Conservation (phyloP, 1,284 basidiomycete species). For the Trichosporon coremiiforme region DNA sequence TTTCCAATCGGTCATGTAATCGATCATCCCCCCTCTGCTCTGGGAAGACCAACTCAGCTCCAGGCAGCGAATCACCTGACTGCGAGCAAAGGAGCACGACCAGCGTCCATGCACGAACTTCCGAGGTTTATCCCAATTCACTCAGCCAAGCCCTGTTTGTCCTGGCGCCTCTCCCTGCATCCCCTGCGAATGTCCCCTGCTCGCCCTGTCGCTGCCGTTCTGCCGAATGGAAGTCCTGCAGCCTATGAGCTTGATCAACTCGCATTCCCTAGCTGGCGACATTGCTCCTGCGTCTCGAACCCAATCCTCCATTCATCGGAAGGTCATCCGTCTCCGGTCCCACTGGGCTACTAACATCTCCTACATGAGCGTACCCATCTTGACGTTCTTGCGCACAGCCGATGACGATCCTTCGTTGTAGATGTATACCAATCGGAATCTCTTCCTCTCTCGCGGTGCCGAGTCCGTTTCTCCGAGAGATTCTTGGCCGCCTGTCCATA, state of each 20-base stretch:
- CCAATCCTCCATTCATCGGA: background rate
- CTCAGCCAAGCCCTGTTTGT: background rate
- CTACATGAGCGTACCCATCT: slow-evolving; percentile 63
- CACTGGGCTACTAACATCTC: too few species aligned
- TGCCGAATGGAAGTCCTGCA: background rate
- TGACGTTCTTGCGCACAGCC: slow-evolving; percentile 79
- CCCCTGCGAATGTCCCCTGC: background rate
- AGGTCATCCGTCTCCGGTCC: too few species aligned
- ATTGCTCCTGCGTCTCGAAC: background rate
- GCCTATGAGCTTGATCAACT: background rate
- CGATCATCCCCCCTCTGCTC: background rate
- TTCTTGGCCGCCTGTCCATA: slow-evolving; percentile 26
- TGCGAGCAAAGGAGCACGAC: background rate
- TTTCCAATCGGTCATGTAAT: background rate
- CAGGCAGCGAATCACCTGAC: background rate
- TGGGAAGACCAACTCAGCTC: too few species aligned
- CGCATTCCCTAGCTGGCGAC: background rate
- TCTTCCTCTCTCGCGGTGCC: slow-evolving; percentile 45
- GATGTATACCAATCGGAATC: slow-evolving; percentile 74
- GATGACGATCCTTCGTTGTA: slow-evolving; percentile 93
- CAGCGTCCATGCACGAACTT: background rate
- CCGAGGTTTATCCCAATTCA: background rate
- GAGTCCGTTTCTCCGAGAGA: background rate
- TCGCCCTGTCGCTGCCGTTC: too few species aligned
- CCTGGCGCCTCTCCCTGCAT: background rate